These are phyloP conservation scores for Talaromyces sp. DNA, from an alignment of 2,329 filamentous ascomycete genomes.

Conservation along the genomic window DNA sequence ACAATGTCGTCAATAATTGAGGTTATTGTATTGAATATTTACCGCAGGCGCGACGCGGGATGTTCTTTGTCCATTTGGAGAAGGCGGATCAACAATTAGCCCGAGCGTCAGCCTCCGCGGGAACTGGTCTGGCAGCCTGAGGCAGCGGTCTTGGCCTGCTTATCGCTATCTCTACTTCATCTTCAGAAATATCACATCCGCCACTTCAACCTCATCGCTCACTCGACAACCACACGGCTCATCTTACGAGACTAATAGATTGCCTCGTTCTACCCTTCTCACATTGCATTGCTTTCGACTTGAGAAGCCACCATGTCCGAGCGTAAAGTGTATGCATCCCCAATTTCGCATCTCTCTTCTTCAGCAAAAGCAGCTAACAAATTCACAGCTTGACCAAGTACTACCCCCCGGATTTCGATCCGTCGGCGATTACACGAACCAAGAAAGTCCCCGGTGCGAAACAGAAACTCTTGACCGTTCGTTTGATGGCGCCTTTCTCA, in stretches of 20 bases:
- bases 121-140: background rate
- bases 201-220: background rate
- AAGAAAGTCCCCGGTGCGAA: constrained; percentile 18
- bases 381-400: constrained; percentile 34
- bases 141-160: constrained; percentile 3
- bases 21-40: background rate
- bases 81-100: constrained; percentile 13
- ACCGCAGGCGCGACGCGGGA: constrained; percentile 18
- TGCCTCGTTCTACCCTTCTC: background rate
- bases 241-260: background rate
- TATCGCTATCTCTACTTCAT: constrained; percentile 7
- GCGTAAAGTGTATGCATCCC: constrained; percentile 63
- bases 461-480: constrained; percentile 68
- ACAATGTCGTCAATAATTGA: constrained; percentile 5
- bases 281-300: accelerated
- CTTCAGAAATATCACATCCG: background rate
- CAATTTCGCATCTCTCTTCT: constrained; percentile 30
- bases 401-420: constrained; percentile 83
- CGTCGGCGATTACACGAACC: constrained; percentile 67
- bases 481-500: constrained; percentile 84
- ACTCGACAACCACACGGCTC: background rate
- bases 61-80: background rate
- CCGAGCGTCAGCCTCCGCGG: constrained; percentile 7
- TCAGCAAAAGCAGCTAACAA: background rate
- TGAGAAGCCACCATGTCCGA: constrained; percentile 66